Base-by-base conservation (phyloP, 306 rosid species). In the Quercus bicolor region DNA sequence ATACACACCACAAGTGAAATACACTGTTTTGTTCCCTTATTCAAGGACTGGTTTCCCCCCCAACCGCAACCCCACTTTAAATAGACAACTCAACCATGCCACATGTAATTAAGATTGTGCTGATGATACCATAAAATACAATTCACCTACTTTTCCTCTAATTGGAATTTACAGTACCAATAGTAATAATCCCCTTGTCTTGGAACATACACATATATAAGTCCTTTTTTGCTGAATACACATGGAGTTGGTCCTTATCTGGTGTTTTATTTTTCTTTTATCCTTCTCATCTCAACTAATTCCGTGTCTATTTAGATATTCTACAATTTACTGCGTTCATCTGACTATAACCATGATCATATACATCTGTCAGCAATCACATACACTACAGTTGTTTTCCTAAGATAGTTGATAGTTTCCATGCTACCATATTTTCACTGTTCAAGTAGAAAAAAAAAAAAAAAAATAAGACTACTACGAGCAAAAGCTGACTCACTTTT, bases 31-130 rank as follows among this genome's bases (percentile, higher is more conserved):
- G 74, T 66, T 84, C 69, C 72, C 84, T 80, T 73, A 59, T 73
- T 72, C 61, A 72, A 84, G 73, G 72, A 79, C 76, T 68, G 29
- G 61, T 18, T 79, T n/a, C 45, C 77, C 79, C 72, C 61, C 16
- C 43, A 54, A 70, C 43, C 75, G 76, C 77, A 76, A 66, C 83
- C 87, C 84, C 72, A 84, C 82, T 66, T 57, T 37, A 80, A 81
- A 74, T 77, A n/a, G 82, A 80, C 87, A 10, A 80, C 84, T 69
- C 83, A 74, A 34, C 14, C 82, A 65, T 72, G 72, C 70, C 71
- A 64, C 68, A 64, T 3, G 7, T 31, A 64, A 64, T 5, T 64
- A 29, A 15, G 12, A 29, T 31, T 40, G 3, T 29, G 33, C 5
- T 61, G 43, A 6, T 2, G 43, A 14, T 2, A 8, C 11, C 45